These are phyloP conservation scores for Peronospora belbahrii DNA, from an alignment of 352 stramenopile genomes.

Conservation along the genomic window DNA sequence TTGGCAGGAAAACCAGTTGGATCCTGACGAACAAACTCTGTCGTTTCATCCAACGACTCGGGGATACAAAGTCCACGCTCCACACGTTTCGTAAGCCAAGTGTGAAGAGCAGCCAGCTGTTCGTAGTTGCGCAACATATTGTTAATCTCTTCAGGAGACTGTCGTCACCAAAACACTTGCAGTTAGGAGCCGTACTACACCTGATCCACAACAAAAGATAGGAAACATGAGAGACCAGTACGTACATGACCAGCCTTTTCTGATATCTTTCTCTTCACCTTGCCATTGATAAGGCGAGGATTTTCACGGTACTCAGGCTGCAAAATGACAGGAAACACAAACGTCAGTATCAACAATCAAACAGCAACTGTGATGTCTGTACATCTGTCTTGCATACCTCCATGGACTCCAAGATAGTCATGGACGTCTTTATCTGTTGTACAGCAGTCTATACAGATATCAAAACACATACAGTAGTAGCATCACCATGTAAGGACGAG, in stretches of 20 bases:
- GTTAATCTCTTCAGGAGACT: conserved; percentile 83
- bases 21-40: conserved; percentile 70
- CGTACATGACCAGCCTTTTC: conserved; percentile 78
- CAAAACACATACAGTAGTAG: conserved; percentile 2
- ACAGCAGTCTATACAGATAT: conserved; percentile 48
- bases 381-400: conserved; percentile 27
- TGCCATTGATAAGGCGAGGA: conserved; percentile 75
- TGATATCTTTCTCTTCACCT: conserved; percentile 73
- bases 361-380: neutral
- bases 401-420: conserved; percentile 70
- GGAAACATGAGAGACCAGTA: neutral
- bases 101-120: conserved; percentile 60
- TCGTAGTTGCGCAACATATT: conserved; percentile 82
- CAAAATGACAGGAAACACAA: neutral
- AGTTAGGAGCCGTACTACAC: conserved; percentile 1
- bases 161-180: conserved; percentile 5
- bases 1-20: conserved; percentile 80
- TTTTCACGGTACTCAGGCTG: conserved; percentile 63
- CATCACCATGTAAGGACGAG: conserved; percentile 1
- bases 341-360: neutral
- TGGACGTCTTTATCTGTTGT: conserved; percentile 79
- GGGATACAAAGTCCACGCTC: conserved; percentile 66
- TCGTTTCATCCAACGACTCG: conserved; percentile 70
- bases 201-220: too few relatives aligned
- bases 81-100: conserved; percentile 78